phyloP scores from a whole-genome alignment of 2,329 filamentous ascomycete genomes.

The Endocalyx cinctus region DNA sequence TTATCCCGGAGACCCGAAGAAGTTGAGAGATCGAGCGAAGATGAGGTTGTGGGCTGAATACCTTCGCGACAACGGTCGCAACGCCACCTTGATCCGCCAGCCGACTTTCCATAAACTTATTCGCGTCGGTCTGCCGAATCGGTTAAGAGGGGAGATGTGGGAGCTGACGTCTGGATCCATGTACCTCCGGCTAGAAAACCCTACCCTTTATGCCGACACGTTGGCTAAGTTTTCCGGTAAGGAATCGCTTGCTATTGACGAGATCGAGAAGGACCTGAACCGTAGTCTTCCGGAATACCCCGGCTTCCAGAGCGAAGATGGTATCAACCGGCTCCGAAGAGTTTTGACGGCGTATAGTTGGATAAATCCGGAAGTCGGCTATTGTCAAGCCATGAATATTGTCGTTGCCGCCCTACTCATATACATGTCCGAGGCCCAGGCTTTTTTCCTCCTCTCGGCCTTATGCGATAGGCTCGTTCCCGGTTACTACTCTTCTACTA shows the following conservation, averaged over 20 bases:
- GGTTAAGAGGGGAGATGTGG: conserved; percentile 91
- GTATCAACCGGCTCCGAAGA: conserved; percentile 81
- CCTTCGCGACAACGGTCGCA: conserved; percentile 88
- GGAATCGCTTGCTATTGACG: conserved; percentile 92
- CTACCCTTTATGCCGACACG: conserved; percentile 78
- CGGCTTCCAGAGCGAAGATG: conserved; percentile 93
- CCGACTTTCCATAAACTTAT: conserved; percentile 98
- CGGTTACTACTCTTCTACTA: conserved; percentile 97
- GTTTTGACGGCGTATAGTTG: conserved; percentile 97
- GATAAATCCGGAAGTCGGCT: conserved; percentile 92
- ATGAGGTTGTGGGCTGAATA: conserved; percentile 98
- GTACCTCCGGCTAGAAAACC: conserved; percentile 81
- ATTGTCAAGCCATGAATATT: conserved; percentile 99
- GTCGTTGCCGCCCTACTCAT: conserved; percentile 96
- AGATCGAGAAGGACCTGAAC: conserved; percentile 98
- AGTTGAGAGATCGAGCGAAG: conserved; percentile 90
- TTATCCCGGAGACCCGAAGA: conserved; percentile 92
- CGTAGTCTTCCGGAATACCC: conserved; percentile 95
- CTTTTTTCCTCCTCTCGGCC: conserved; percentile 87
- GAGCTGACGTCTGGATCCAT: conserved; percentile 89
- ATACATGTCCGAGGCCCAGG: conserved; percentile 95
- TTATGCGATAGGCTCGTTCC: conserved; percentile 90
- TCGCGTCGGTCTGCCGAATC: conserved; percentile 88
- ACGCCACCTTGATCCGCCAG: conserved; percentile 86
- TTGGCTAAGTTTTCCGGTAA: conserved; percentile 76